These are phyloP conservation scores for Bipolaris cookei DNA, from an alignment of 2,329 filamentous ascomycete species.

Conservation along the genomic window DNA sequence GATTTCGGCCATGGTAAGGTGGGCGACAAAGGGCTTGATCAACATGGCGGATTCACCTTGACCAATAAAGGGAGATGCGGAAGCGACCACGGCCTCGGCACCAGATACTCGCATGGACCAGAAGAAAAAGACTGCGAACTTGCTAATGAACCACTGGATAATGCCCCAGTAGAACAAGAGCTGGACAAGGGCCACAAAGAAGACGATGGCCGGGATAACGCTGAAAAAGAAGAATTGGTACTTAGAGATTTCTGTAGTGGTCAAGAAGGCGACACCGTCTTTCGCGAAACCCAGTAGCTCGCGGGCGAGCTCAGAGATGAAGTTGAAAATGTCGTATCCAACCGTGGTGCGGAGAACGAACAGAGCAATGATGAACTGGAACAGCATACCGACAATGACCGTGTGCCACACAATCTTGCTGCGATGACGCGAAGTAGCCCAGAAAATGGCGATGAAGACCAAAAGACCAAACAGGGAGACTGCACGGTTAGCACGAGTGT, in stretches of 20 bases:
- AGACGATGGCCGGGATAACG: slow-evolving; percentile 91
- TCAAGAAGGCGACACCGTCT: slow-evolving; percentile 76
- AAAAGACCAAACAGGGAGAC: slow-evolving; percentile 79
- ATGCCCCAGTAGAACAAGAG: slow-evolving; percentile 81
- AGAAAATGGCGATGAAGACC: slow-evolving; percentile 73
- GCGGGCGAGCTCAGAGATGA: slow-evolving; percentile 77
- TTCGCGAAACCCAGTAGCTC: slow-evolving; percentile 77
- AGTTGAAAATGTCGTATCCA: slow-evolving; percentile 89
- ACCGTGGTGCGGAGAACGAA: slow-evolving; percentile 83
- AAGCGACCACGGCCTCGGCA: slow-evolving; percentile 90
- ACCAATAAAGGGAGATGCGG: slow-evolving; percentile 91
- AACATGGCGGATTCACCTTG: slow-evolving; percentile 95
- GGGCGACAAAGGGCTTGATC: slow-evolving; percentile 82
- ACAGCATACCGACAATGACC: slow-evolving; percentile 84
- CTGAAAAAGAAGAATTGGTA: slow-evolving; percentile 72
- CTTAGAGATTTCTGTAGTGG: slow-evolving; percentile 52
- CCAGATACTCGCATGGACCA: slow-evolving; percentile 87
- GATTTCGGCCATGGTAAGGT: slow-evolving; percentile 85
- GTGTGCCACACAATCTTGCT: slow-evolving; percentile 59
- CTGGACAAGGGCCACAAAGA: slow-evolving; percentile 93
- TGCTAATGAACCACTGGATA: slow-evolving; percentile 87
- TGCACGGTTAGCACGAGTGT: slow-evolving; percentile 79
- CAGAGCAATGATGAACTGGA: slow-evolving; percentile 85
- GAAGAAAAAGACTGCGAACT: slow-evolving; percentile 91
- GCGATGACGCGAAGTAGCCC: slow-evolving; percentile 72